Evolutionary conservation across 805 yeast genomes (phyloP), one percentile per base, ranked within the genome.

Genomic region (Diddensiella transvaalensis): DNA sequence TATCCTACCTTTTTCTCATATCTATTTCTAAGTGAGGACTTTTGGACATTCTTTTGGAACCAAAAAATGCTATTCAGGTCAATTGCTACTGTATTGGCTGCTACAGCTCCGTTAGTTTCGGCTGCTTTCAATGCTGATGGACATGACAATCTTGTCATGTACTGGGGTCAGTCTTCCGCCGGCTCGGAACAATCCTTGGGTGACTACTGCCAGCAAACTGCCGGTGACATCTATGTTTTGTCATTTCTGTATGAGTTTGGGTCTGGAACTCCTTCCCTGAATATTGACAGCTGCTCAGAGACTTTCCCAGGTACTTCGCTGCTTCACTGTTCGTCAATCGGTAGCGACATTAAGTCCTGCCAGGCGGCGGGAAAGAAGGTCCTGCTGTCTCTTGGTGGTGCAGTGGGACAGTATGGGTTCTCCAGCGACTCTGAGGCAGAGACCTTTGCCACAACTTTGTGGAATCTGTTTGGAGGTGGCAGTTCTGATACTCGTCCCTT

Each of bases 101-200:
- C 49, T 11, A 33, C 42, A 11, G 30, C 40, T 6, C 43, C 51
- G 4, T 43, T 38, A 18, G 49, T 43, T 3, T 26, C 18, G 3
- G 55, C 58, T 3, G 59, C 60, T 2, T 57, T 51, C 23, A 54
- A 56, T 24, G 43, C 55, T 26, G 42, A 49, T 15, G 65, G 79
- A 30, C 72, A 75, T 39, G 61, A 72, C 43, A 83, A 85, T 56
- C 79, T 85, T 37, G 95, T 83, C 22, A 73, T 85, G 6, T 87
- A 87, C 68, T 87, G 95, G 95, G 96, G 96, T 42, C 95, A 87
- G 66, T 75, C 78, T 54, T 79, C 89, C 6, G 80, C 77, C 17
- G 85, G 85, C 4, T 61, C 73, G 8, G 78, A 76, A 54, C 60
- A 70, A 30, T 60, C 66, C 3, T 66, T 80, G 3, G 66, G 74